Percentiles rank a stretch among this genome's conserved stretches.
phyloP scores from a whole-genome alignment of 2,329 filamentous ascomycete genomes.

The Ophiostoma quercus region DNA sequence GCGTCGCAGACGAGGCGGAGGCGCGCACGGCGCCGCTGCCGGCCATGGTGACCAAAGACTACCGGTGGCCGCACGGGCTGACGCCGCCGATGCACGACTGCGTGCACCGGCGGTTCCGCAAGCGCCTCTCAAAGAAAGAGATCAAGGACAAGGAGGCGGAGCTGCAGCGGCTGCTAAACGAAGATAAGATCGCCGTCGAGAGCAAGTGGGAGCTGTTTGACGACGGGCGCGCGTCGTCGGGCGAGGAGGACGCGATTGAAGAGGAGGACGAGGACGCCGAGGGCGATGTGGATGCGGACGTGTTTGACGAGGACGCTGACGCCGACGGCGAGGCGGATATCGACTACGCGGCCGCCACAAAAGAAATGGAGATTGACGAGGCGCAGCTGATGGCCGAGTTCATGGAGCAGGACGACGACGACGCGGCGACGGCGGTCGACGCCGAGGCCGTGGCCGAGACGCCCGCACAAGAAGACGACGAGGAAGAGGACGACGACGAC shows the following conservation, averaged over 20 bases:
- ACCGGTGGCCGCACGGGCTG: constrained; percentile 77
- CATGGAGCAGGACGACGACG: constrained; percentile 45
- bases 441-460: constrained; percentile 38
- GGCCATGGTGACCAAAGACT: constrained; percentile 60
- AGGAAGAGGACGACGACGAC: constrained; percentile 47
- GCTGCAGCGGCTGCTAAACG: constrained; percentile 66
- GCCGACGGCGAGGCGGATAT: constrained; percentile 52
- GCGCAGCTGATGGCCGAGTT: constrained; percentile 37
- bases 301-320: constrained; percentile 46
- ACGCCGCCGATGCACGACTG: constrained; percentile 86
- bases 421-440: constrained; percentile 35
- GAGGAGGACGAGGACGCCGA: constrained; percentile 57
- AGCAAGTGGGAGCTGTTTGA: constrained; percentile 63
- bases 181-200: constrained; percentile 58
- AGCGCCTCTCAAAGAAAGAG: constrained; percentile 73
- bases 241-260: constrained; percentile 38
- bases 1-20: constrained; percentile 60
- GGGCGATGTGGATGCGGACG: constrained; percentile 45
- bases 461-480: constrained; percentile 38
- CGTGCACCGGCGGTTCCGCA: constrained; percentile 74
- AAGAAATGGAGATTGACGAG: constrained; percentile 35
- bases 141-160: constrained; percentile 79
- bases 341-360: constrained; percentile 39
- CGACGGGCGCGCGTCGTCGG: constrained; percentile 33
- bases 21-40: constrained; percentile 64